phyloP scores from a whole-genome alignment of 192 early-diverging fungal species.

The Coemansia sp. region DNA sequence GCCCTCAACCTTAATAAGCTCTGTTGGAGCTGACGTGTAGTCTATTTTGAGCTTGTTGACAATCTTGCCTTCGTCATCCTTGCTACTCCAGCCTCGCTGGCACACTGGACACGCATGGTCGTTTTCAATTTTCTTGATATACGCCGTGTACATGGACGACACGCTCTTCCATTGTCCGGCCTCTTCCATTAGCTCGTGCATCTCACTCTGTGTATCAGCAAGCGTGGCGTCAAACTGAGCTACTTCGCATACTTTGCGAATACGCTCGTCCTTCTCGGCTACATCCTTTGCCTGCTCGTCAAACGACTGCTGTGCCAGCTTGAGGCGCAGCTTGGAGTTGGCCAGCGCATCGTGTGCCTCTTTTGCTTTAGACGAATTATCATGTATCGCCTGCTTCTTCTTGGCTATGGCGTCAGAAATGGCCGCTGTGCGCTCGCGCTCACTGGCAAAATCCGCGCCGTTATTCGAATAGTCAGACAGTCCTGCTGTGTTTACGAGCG shows the following conservation, averaged over 20 bases:
- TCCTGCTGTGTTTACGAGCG: constrained; percentile 10
- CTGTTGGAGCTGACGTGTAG: constrained; percentile 42
- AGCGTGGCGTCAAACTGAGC: constrained; percentile 25
- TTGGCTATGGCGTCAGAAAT: constrained; percentile 20
- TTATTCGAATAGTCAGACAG: constrained; percentile 13
- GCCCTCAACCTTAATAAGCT: constrained; percentile 34
- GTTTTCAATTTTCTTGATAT: constrained; percentile 62
- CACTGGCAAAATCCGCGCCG: constrained; percentile 7
- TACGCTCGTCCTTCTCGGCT: constrained; percentile 12
- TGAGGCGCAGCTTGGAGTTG: constrained; percentile 28
- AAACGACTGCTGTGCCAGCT: constrained; percentile 34
- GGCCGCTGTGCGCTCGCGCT: constrained; percentile 23
- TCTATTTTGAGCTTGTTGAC: constrained; percentile 44
- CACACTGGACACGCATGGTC: constrained; percentile 81
- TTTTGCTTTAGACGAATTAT: constrained; percentile 11
- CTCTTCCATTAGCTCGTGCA: constrained; percentile 54
- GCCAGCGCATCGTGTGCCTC: constrained; percentile 13
- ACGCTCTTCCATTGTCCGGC: constrained; percentile 55
- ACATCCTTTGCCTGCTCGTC: constrained; percentile 33
- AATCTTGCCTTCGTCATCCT: constrained; percentile 47
- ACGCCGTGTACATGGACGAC: constrained; percentile 64
- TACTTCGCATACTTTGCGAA: constrained; percentile 20
- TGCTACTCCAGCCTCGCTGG: constrained; percentile 64
- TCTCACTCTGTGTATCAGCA: constrained; percentile 39
- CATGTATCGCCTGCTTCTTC: constrained; percentile 27